Evolutionary conservation across 2,329 filamentous ascomycete genomes (phyloP), one percentile per base, ranked within the genome.

Genomic region (Epichloe amarillans): DNA sequence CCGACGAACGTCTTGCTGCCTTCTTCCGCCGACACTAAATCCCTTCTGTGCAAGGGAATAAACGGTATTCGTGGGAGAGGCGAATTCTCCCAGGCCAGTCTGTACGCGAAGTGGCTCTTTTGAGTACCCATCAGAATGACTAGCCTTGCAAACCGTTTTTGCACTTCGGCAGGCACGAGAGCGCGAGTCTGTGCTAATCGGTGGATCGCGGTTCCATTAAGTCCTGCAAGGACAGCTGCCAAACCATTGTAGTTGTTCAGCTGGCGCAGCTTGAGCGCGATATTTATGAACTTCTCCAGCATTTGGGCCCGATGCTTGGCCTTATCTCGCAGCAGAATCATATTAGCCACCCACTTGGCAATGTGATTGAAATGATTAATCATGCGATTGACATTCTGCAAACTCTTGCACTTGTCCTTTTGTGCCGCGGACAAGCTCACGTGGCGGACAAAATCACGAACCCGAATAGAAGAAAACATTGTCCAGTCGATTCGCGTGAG

Each of bases 221-320:
- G 85, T 8, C 91, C 93, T 6, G 93, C 91, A 52, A 98, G 79
- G 37, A 98, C 82, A 7, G 93, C 91, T n/a, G 90, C 91, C 1
- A 98, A 74, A 0, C 89, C 86, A 64, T 97, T 97, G 73, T 97
- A 98, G 66, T 98, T 97, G 72, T 97, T 96, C 54, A 95, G 71
- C 62, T 90, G 84, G 39, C 93, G 85, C 47, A 98, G 73, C 69
- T 89, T 91, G 61, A 84, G 63, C 37, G 91, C 90, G 58, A 98
- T 82, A 48, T 79, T 80, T 88, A 97, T 97, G 64, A 96, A 95
- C 64, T 95, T 96, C 65, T 96, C 91, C 50, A 98, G 71, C 70
- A 93, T 91, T 55, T 85, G 78, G 3, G 89, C 90, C 55, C 93
- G 80, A 65, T 98, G 93, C 66, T 97, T 97, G 11, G 93, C 84